Evolutionary conservation across 805 yeast species (phyloP), one percentile per base, ranked within the genome.

Genomic region (Candida boidinii): DNA sequence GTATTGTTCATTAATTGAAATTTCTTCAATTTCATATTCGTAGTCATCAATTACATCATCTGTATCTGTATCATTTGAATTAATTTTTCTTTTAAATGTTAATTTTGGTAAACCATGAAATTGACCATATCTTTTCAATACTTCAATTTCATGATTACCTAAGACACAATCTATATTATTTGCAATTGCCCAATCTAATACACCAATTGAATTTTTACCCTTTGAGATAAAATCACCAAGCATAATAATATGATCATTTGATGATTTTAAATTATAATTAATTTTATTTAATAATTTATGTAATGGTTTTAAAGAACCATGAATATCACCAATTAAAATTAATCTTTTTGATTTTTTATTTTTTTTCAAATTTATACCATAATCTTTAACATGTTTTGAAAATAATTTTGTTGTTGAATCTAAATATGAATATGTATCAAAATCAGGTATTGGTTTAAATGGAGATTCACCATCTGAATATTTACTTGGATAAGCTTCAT

Each of bases 221-320:
- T 88, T 90, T 31, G 86, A 67, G 13, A 84, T 63, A 53, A 87
- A 84, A 50, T 88, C 96, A 4, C 97, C 97, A 15, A 87, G 55
- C 16, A 87, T 59, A 2, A 88, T 57, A 11, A 87, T 62, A 28
- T 70, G 69, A 50, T 85, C 94, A 7, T 53, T 45, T 15, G 60
- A 46, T 4, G 45, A 45, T 12, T 54, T 51, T n/a, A n/a, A n/a
- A 36, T 73, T 62, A 45, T 64, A 73, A 10, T 65, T 54, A 15
- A 73, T 45, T 45, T 73, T 68, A 7, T 62, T 45, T 35, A 88
- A 56, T 26, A 90, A 60, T 30, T 63, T 56, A 36, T 52, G 51
- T 35, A 87, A 58, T 45, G 73, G 74, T 7, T 63, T 56, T 45
- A 65, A 73, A 44, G 78, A 76, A 2, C 96, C 96, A 57, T 88